Evolutionary conservation across 768 basidiomycete species (phyloP), one percentile per base, ranked within the genome.

Genomic region (Tylopilus subfusipes): DNA sequence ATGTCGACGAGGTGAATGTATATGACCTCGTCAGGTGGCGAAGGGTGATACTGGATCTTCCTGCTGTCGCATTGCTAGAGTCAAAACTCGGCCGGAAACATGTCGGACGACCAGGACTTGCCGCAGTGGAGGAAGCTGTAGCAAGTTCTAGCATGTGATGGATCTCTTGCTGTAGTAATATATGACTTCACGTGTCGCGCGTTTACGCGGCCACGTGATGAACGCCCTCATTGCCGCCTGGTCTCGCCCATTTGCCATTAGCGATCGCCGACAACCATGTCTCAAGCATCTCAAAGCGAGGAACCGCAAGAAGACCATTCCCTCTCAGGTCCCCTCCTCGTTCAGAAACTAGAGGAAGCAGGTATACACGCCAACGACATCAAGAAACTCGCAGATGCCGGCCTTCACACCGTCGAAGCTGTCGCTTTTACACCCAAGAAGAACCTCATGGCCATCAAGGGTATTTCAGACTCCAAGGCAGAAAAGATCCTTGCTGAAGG

Each of bases 371-470:
- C 85, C 27, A 89, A 92, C 63, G 97, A 98, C 66, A 86, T 95
- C 76, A 93, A 95, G 82, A 98, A 98, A 71, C 85, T 99, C 44
- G 71, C 83, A 13, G 95, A 97, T 48, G 92, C 90, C 29, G 97
- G 97, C 13, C 80, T 90, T 55, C 83, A 96, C 70, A 98, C 97
- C 3, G 84, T 99, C 58, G 97, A 99, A 69, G 83, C 93, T 16
- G 93, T 98, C 48, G 95, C 93, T 31, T 98, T 94, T 67, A 98
- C 95, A 0, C 92, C 96, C 14, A 97, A 98, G 82, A 98, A 98
- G 76, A 78, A 78, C 48, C 75, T 98, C 31, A 81, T 91, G 54
- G 81, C 84, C 5, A 95, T 98, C 63, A 98, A 98, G 72, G 97
- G 97, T 11, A 97, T 99, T 44, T 94, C 93, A 24, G 97, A 99